These are phyloP conservation scores for Paramecium tetraurelia DNA, from an alignment of 73 alveolate species.

Conservation along the genomic window DNA sequence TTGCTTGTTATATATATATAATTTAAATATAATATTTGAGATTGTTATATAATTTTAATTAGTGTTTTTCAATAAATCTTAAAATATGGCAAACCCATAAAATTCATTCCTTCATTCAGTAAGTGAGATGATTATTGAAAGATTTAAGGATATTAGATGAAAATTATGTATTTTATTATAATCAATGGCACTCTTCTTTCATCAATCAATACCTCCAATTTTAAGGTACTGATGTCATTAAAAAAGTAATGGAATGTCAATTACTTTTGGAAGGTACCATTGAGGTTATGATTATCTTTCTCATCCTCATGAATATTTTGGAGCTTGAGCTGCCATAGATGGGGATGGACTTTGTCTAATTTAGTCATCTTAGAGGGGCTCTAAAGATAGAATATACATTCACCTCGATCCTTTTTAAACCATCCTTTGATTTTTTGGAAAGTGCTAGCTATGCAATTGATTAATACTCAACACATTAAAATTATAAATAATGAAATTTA, in stretches of 20 bases:
- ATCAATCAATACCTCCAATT: background rate
- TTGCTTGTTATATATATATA: background rate
- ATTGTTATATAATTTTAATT: background rate
- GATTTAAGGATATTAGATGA: background rate
- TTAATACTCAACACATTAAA: background rate
- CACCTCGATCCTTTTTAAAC: background rate
- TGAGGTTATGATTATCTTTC: background rate
- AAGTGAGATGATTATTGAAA: background rate
- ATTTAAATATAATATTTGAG: background rate
- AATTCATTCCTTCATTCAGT: background rate
- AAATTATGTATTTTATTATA: background rate
- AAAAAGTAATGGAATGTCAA: background rate
- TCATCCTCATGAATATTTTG: background rate
- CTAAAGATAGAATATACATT: background rate
- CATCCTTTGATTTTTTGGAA: background rate
- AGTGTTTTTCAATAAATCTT: background rate
- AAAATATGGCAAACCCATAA: background rate
- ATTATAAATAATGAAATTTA: constrained; percentile 26
- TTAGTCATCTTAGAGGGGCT: background rate
- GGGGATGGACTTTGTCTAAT: background rate
- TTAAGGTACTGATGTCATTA: constrained; percentile 1
- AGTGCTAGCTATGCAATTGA: background rate
- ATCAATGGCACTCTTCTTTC: background rate
- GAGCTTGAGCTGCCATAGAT: background rate
- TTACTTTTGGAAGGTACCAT: background rate